Conservation (phyloP, 2,329 filamentous ascomycete species). For the Dactylellina cionopaga region DNA sequence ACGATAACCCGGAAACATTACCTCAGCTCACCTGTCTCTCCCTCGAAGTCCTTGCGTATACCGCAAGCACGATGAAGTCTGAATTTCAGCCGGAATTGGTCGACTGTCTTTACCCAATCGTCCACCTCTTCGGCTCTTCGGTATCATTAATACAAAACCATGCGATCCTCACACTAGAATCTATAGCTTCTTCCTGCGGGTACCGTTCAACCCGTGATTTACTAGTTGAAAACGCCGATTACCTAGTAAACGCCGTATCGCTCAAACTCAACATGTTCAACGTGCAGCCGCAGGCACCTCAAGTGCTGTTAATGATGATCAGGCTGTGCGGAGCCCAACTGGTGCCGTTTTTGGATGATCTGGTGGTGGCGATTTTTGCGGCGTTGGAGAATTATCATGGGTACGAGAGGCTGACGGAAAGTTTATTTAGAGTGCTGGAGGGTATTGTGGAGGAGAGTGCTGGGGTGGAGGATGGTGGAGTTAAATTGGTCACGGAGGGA, state of each 20-base stretch:
- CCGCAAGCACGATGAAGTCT: slow-evolving; percentile 72
- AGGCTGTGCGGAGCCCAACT: slow-evolving; percentile 81
- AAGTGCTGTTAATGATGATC: slow-evolving; percentile 94
- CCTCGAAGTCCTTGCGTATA: slow-evolving; percentile 80
- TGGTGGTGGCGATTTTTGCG: slow-evolving; percentile 88
- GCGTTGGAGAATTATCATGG: slow-evolving; percentile 96
- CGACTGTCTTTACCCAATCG: slow-evolving; percentile 89
- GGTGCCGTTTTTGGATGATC: slow-evolving; percentile 89
- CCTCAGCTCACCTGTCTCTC: slow-evolving; percentile 66
- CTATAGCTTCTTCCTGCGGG: slow-evolving; percentile 77
- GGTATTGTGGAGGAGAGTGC: slow-evolving; percentile 85
- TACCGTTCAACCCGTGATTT: slow-evolving; percentile 80
- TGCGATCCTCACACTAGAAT: slow-evolving; percentile 83
- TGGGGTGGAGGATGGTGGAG: slow-evolving; percentile 66
- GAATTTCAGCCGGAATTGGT: slow-evolving; percentile 86
- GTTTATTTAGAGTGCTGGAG: slow-evolving; percentile 81
- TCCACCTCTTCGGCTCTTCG: slow-evolving; percentile 82
- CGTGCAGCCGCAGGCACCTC: slow-evolving; percentile 87
- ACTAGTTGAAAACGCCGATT: slow-evolving; percentile 91
- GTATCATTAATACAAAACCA: slow-evolving; percentile 77
- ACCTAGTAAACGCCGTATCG: slow-evolving; percentile 92
- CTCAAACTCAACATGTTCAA: slow-evolving; percentile 91
- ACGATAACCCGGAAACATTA: slow-evolving; percentile 67
- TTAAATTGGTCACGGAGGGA: slow-evolving; percentile 56
- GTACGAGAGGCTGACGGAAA: slow-evolving; percentile 84